Evolutionary conservation across 352 stramenopile genomes (phyloP).

Genomic region (Pilasporangium apinafurcum): DNA sequence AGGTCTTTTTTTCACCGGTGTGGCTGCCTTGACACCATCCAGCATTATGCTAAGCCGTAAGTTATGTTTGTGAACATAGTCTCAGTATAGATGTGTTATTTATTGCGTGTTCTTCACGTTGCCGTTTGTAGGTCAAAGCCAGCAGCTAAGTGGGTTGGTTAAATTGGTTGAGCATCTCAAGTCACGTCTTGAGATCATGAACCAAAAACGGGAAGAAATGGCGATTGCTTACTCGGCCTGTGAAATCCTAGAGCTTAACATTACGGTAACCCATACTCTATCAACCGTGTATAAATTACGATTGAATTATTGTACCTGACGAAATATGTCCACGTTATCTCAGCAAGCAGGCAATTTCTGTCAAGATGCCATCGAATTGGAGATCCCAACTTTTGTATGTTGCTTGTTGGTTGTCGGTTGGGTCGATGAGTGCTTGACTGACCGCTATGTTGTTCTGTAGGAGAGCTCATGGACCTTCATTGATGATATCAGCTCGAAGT

Average conservation of each 20-base stretch:
- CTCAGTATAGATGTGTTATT: background rate
- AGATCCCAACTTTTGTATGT: slow-evolving; percentile 33
- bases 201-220: slow-evolving; percentile 76
- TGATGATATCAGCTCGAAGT: slow-evolving; percentile 66
- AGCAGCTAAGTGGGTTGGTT: slow-evolving; percentile 71
- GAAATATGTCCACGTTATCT: no score
- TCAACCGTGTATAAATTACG: no score
- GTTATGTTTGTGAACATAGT: slow-evolving; percentile 8
- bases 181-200: slow-evolving; percentile 81
- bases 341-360: slow-evolving; percentile 74
- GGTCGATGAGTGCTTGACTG: background rate
- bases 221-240: slow-evolving; percentile 61
- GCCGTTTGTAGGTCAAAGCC: slow-evolving; percentile 58
- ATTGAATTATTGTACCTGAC: no score
- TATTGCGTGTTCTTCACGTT: background rate
- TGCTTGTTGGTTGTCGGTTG: background rate
- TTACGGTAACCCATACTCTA: slow-evolving; percentile 48
- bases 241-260: slow-evolving; percentile 69
- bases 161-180: slow-evolving; percentile 78
- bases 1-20: slow-evolving; percentile 74
- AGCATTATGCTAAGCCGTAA: slow-evolving; percentile 83
- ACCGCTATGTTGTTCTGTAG: slow-evolving; percentile 11
- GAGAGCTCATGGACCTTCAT: slow-evolving; percentile 81
- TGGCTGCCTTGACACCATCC: slow-evolving; percentile 75
- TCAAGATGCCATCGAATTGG: slow-evolving; percentile 74